Conservation (phyloP, 768 basidiomycete genomes). For the Phaeotremella fagi region DNA sequence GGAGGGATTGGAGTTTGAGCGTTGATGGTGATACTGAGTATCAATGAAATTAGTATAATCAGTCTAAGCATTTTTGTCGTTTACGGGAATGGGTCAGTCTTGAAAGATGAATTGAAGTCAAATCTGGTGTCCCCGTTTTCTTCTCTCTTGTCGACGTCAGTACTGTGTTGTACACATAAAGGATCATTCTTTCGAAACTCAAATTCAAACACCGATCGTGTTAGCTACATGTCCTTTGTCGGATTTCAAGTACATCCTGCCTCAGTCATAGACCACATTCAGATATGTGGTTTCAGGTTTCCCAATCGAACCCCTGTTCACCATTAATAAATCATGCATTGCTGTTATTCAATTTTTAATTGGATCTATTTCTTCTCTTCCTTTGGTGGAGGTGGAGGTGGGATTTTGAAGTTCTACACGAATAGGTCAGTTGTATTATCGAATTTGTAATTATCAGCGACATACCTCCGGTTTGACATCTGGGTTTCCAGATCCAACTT, state of each 20-base stretch:
- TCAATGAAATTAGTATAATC: too few species aligned
- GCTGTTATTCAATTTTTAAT: neutral
- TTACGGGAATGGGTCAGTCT: too few species aligned
- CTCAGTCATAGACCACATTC: neutral
- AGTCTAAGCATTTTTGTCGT: too few species aligned
- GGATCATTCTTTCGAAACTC: too few species aligned
- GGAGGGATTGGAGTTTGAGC: neutral
- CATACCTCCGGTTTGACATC: slow-evolving; percentile 30
- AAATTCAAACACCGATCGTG: neutral
- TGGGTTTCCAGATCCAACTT: slow-evolving; percentile 64
- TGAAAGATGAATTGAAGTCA: too few species aligned
- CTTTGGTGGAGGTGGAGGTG: slow-evolving; percentile 62
- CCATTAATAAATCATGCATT: neutral
- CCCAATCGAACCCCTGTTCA: too few species aligned
- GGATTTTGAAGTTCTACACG: slow-evolving; percentile 47
- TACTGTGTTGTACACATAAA: too few species aligned
- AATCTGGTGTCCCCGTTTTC: too few species aligned
- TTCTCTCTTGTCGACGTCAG: too few species aligned
- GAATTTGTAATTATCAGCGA: neutral
- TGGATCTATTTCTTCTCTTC: slow-evolving; percentile 55
- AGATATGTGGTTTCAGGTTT: too few species aligned
- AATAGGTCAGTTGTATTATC: slow-evolving; percentile 43
- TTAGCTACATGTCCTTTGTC: neutral
- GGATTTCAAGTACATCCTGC: neutral
- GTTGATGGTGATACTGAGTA: too few species aligned